These are phyloP conservation scores for Suillus hirtellus DNA, from an alignment of 768 basidiomycete species.

Conservation along the genomic window DNA sequence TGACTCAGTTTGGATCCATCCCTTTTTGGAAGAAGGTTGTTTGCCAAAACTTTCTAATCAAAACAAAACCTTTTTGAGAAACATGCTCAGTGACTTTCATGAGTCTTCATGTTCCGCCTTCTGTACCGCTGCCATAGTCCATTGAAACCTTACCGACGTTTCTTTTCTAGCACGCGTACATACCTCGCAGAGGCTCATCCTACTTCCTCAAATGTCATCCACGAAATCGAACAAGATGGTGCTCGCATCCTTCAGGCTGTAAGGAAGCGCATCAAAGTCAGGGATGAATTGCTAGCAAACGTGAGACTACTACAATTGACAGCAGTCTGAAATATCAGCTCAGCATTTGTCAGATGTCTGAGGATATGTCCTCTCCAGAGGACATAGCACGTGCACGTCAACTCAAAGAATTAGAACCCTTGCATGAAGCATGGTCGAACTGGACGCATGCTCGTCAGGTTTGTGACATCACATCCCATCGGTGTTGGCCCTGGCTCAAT, in stretches of 20 bases:
- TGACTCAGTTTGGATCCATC: background rate
- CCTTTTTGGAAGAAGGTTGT: background rate
- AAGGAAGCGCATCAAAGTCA: background rate
- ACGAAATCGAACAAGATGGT: constrained; percentile 43
- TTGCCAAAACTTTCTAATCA: background rate
- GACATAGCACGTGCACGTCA: constrained; percentile 61
- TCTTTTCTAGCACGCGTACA: constrained; percentile 11
- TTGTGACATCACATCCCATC: constrained; percentile 21
- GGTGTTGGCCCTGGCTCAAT: constrained; percentile 16
- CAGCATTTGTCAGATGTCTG: constrained; percentile 44
- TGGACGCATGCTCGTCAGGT: constrained; percentile 64
- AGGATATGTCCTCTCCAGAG: constrained; percentile 51
- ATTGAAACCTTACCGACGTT: constrained; percentile 1
- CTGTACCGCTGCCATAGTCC: constrained; percentile 7
- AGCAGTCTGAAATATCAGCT: background rate
- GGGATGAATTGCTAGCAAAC: constrained; percentile 33
- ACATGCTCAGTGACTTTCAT: background rate
- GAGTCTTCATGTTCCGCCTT: constrained; percentile 9
- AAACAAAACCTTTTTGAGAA: background rate
- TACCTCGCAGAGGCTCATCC: background rate
- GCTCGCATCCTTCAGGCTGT: constrained; percentile 47
- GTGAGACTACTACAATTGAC: constrained; percentile 22
- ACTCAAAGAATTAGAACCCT: constrained; percentile 67
- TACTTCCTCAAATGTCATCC: constrained; percentile 14
- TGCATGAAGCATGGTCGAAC: constrained; percentile 66